Percentiles rank a stretch among this genome's conserved stretches.
Evolutionary conservation across 1,284 basidiomycete species (phyloP).

Genomic region (Erythrobasidium hasegawianum): DNA sequence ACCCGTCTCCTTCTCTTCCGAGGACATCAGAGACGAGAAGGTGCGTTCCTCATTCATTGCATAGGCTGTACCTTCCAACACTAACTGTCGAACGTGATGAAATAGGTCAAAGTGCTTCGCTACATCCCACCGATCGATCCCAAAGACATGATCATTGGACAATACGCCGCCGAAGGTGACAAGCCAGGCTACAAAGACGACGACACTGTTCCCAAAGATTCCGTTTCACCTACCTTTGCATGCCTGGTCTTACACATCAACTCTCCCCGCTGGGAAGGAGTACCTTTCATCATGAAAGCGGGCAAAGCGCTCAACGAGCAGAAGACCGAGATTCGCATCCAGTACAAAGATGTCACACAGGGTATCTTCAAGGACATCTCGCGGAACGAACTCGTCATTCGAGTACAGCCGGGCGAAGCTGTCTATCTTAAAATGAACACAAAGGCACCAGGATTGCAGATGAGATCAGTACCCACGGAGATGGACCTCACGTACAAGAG

Average conservation of each 20-base stretch:
- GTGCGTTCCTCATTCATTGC: conserved; percentile 51
- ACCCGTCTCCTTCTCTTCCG: conserved; percentile 91
- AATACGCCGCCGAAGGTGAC: conserved; percentile 74
- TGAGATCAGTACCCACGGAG: conserved; percentile 84
- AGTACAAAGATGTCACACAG: conserved; percentile 91
- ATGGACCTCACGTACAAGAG: conserved; percentile 97
- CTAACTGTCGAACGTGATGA: too few species aligned
- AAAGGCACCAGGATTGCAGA: conserved; percentile 84
- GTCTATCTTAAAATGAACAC: conserved; percentile 93
- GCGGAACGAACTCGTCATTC: conserved; percentile 89
- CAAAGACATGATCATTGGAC: conserved; percentile 79
- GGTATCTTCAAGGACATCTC: conserved; percentile 94
- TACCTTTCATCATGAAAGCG: conserved; percentile 93
- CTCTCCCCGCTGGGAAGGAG: conserved; percentile 94
- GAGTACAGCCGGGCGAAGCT: conserved; percentile 90
- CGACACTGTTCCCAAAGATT: conserved; percentile 84
- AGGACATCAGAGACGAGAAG: conserved; percentile 97
- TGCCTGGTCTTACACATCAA: conserved; percentile 82
- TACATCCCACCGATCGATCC: conserved; percentile 75
- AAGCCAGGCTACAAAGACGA: conserved; percentile 98
- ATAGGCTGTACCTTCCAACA: too few species aligned
- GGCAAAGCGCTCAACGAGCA: conserved; percentile 95
- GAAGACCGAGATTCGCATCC: conserved; percentile 92
- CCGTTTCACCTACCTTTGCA: conserved; percentile 87
- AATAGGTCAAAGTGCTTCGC: conserved; percentile 94